Base-by-base conservation (phyloP, 805 yeast genomes). In the Grigorovia transvaalensis region DNA sequence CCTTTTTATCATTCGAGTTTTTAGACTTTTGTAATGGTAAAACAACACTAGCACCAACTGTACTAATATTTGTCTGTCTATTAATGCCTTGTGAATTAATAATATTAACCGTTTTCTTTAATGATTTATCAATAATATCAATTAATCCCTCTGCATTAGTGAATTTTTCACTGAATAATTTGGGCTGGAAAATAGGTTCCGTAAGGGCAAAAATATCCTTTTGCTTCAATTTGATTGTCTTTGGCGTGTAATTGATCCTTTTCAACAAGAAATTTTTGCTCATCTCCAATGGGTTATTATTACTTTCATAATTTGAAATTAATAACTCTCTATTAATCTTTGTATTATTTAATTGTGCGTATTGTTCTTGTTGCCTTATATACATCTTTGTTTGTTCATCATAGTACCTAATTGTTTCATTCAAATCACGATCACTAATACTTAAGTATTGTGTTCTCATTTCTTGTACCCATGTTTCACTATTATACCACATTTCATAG, bases 401-500 rank as follows among this genome's bases (percentile, higher is more conserved):
- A 51, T 63, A 56, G 49, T 53, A 59, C 13, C 59, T 56, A 47
- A 60, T 61, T 9, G 57, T 49, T 49, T 63, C 67, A 23, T 47
- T 47, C 35, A 63, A 50, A 42, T 56, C 59, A 48, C 56, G 62
- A 48, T 63, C 67, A 47, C 62, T 54, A 5, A 61, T 62, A 53
- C 65, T 11, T 64, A 41, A 67, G 50, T 64, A 67, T 61, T 12
- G 59, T 54, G 23, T 53, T 54, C 51, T 67, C 66, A 54, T 65
- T 66, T 17, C 62, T 63, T 46, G 59, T 60, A 67, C 56, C 68
- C 68, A 65, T 18, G 67, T 61, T 30, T 57, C 55, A 8, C 64
- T 53, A 35, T 59, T 55, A 46, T 50, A 51, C 69, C 70, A 67
- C 38, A 56, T 52, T 12, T 56, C 53, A 27, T 54, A 51, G 20